Conservation (phyloP, 2,329 filamentous ascomycete species). For the Podosphaera fusca region DNA sequence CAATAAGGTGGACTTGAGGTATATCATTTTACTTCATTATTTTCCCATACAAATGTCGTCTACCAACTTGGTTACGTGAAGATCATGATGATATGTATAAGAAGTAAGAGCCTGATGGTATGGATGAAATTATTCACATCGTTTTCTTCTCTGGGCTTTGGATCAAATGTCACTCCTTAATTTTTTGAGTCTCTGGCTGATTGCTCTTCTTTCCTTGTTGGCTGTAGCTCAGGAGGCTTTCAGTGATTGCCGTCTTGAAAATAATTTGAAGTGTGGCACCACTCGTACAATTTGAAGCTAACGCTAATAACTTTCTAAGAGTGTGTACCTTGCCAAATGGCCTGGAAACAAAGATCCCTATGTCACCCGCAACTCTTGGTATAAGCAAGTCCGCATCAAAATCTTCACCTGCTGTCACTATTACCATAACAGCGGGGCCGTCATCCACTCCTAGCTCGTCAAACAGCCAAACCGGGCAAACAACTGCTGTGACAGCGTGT, state of each 20-base stretch:
- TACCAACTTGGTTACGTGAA: neutral
- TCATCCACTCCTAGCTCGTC: neutral
- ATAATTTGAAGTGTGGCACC: neutral
- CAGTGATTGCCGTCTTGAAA: neutral
- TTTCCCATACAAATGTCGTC: neutral
- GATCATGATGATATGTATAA: neutral
- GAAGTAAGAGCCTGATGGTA: neutral
- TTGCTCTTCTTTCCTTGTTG: neutral
- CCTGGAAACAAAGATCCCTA: neutral
- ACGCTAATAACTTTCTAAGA: neutral
- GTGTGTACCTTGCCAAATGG: neutral
- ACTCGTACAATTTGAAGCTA: neutral
- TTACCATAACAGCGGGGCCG: neutral
- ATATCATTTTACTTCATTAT: neutral
- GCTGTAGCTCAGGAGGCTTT: neutral
- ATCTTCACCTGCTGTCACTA: neutral
- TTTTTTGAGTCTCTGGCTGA: neutral
- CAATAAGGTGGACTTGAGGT: neutral
- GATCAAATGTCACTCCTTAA: neutral
- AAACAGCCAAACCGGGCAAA: neutral
- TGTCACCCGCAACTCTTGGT: neutral
- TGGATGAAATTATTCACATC: neutral
- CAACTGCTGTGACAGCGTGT: neutral
- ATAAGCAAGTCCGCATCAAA: neutral
- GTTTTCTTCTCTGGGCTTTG: neutral